phyloP scores from a whole-genome alignment of 2,329 filamentous ascomycete species.

The Cercospora berteroae region DNA sequence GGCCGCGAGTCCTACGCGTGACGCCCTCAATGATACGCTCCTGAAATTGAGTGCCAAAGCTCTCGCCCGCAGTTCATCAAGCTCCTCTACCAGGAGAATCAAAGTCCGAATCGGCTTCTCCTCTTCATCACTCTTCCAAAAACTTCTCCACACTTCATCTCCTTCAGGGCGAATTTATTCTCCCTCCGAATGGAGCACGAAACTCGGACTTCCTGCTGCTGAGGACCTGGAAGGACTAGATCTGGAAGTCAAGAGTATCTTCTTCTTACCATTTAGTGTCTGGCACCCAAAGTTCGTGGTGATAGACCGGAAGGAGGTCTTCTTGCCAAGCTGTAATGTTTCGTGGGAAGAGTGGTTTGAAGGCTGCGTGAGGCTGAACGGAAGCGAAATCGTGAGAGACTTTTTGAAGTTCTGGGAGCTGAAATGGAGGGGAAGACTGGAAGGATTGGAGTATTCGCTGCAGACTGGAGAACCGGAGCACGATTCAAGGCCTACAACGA shows the following conservation, averaged over 20 bases:
- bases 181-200: constrained; percentile 56
- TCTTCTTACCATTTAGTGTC: constrained; percentile 77
- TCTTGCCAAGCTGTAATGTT: constrained; percentile 77
- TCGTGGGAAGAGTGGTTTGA: constrained; percentile 90
- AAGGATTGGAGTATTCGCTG: not conserved
- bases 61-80: constrained; percentile 17
- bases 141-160: constrained; percentile 69
- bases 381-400: constrained; percentile 56
- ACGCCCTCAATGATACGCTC: constrained; percentile 58
- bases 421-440: constrained; percentile 61
- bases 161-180: constrained; percentile 61
- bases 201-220: constrained; percentile 62
- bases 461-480: not conserved
- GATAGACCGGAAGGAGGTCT: constrained; percentile 64
- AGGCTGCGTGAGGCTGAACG: constrained; percentile 66
- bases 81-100: constrained; percentile 42
- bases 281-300: constrained; percentile 85
- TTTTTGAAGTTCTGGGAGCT: constrained; percentile 64
- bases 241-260: constrained; percentile 71
- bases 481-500: not conserved
- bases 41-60: constrained; percentile 56
- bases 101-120: constrained; percentile 74
- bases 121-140: constrained; percentile 68
- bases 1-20: constrained; percentile 63
- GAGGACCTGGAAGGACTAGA: constrained; percentile 60